Conservation (phyloP, 208 protist species). For the Trypanosoma brucei region DNA sequence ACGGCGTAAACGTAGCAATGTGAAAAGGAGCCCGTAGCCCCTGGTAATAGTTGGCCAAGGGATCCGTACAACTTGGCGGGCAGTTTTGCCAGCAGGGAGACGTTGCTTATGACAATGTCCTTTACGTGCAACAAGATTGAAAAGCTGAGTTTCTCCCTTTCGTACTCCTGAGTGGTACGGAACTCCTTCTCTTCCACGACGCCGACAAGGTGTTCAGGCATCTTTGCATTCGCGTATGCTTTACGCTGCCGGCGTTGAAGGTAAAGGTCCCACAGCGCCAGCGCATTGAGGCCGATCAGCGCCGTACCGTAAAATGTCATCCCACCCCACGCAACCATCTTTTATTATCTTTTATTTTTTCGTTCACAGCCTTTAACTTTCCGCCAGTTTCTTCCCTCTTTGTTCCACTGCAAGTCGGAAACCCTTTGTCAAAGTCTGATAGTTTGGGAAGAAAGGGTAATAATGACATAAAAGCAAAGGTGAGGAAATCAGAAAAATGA, state of each 20-base stretch:
- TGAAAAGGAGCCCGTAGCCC: constrained; percentile 39
- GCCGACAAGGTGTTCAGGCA: constrained; percentile 28
- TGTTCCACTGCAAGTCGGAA: neutral
- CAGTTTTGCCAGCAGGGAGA: constrained; percentile 29
- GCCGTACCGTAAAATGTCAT: constrained; percentile 35
- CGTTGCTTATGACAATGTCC: constrained; percentile 29
- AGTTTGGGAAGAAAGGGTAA: neutral
- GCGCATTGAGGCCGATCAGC: constrained; percentile 34
- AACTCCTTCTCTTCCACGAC: constrained; percentile 40
- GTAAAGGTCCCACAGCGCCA: constrained; percentile 53
- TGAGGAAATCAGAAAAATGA: neutral
- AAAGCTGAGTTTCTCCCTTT: constrained; percentile 28
- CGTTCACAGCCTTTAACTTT: neutral
- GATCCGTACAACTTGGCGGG: constrained; percentile 39
- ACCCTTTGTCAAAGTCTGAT: neutral
- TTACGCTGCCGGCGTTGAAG: constrained; percentile 42
- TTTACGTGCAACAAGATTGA: constrained; percentile 29
- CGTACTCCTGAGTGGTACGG: constrained; percentile 38
- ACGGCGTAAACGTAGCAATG: constrained; percentile 50
- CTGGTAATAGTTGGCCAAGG: constrained; percentile 12
- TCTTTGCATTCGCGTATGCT: constrained; percentile 11
- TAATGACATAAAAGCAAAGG: neutral
- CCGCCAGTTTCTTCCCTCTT: neutral
- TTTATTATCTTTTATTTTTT: constrained; percentile 5
- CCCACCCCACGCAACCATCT: neutral